Evolutionary conservation across 805 yeast genomes (phyloP).

Genomic region (Candida quercuum): DNA sequence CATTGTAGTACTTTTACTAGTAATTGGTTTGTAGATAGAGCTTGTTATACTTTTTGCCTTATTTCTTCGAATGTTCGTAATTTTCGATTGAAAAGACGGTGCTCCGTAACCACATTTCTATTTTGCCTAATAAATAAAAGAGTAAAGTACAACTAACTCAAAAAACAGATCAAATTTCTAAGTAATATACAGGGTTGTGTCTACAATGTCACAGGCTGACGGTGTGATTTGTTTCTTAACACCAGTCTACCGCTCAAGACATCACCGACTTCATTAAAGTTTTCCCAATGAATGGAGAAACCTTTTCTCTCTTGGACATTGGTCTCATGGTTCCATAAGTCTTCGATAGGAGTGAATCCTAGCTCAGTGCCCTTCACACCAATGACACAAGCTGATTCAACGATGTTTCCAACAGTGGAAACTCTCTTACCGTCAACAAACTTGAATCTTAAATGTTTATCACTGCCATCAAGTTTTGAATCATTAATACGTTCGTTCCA

Average conservation of each 20-base stretch:
- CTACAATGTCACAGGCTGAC: too few relatives aligned
- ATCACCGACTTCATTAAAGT: slow-evolving; percentile 49
- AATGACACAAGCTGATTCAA: slow-evolving; percentile 42
- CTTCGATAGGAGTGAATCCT: slow-evolving; percentile 45
- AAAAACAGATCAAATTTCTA: too few relatives aligned
- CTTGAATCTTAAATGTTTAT: slow-evolving; percentile 43
- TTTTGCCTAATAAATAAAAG: too few relatives aligned
- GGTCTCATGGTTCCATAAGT: slow-evolving; percentile 51
- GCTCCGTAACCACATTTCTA: too few relatives aligned
- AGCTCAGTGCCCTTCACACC: slow-evolving; percentile 63
- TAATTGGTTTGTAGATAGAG: too few relatives aligned
- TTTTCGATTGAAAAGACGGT: too few relatives aligned
- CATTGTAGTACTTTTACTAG: too few relatives aligned
- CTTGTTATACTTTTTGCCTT: too few relatives aligned
- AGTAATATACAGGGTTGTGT: too few relatives aligned
- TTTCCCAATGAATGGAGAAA: slow-evolving; percentile 57
- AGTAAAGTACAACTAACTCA: too few relatives aligned
- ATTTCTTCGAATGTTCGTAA: too few relatives aligned
- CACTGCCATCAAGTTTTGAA: slow-evolving; percentile 22
- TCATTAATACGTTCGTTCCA: slow-evolving; percentile 31
- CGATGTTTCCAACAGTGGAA: slow-evolving; percentile 33
- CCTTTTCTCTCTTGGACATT: slow-evolving; percentile 58
- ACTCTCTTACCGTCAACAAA: slow-evolving; percentile 40
- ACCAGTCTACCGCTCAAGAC: slow-evolving; percentile 62
- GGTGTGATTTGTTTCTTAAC: slow-evolving; percentile 35